A percentile compares a stretch with the other conserved stretches of the same genome.
phyloP scores from a whole-genome alignment of 768 basidiomycete genomes.

The Suillus hirtellus region DNA sequence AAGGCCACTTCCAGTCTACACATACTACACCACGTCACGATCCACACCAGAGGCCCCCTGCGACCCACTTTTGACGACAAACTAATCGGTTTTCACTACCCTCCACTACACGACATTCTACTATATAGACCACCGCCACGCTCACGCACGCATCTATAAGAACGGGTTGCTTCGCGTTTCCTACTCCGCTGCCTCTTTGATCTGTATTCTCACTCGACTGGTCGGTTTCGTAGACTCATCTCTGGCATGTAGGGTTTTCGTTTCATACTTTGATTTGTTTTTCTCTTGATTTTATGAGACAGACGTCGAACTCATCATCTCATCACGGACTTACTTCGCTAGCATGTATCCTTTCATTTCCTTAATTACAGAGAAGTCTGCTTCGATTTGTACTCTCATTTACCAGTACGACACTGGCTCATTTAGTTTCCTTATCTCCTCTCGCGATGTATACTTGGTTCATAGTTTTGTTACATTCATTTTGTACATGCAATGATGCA shows the following conservation, averaged over 20 bases:
- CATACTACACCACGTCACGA: neutral
- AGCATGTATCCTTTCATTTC: neutral
- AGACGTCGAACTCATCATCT: neutral
- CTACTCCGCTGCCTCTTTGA: neutral
- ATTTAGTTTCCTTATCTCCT: neutral
- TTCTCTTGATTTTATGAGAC: neutral
- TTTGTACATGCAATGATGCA: neutral
- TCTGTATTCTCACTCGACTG: neutral
- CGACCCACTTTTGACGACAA: neutral
- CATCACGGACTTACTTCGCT: neutral
- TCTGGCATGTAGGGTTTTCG: neutral
- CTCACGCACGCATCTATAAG: neutral
- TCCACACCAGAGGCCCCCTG: neutral
- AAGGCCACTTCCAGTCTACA: neutral
- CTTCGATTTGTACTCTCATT: neutral
- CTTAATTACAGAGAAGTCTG: neutral
- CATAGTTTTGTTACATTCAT: neutral
- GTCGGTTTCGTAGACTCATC: neutral
- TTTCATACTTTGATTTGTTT: neutral
- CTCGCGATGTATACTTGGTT: neutral
- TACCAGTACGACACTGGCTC: neutral
- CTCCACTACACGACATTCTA: neutral
- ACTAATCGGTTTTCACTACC: neutral
- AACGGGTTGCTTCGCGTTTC: neutral
- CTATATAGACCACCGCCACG: neutral